Base-by-base conservation (phyloP, 2,329 filamentous ascomycete species). In the Paracoccidioides brasiliensis region DNA sequence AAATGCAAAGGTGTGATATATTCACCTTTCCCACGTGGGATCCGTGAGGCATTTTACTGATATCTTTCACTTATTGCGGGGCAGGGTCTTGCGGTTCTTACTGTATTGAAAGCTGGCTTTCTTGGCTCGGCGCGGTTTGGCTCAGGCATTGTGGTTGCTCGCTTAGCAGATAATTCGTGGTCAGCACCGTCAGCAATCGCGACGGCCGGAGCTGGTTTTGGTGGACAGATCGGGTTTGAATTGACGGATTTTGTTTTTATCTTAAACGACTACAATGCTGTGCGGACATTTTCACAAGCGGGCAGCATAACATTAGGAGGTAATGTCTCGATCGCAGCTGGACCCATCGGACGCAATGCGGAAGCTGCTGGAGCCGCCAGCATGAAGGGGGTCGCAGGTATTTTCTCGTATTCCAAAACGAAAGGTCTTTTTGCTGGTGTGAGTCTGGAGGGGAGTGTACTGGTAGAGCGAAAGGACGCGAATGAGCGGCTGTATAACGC, bases 381-480 rank as follows among this genome's bases (percentile, higher is more conserved):
- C 63, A 78, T 95, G 60, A 91, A 84, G 75, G 84, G 89, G 60
- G 86, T 97, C 7, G 87, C 90, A 0, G 93, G 88, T 54, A 85
- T 98, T 52, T 98, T 98, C 76, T 88, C 88, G 65, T 98, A 98
- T 78, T 93, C 86, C 69, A 97, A 96, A 75, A 98, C 93, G 10
- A 97, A 96, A 76, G 93, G 93, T 22, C 76, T 98, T 37, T 98
- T 98, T 64, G 93, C 93, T 4, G 93, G 93, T 67, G 90, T 98
- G 50, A 94, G 88, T 63, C 76, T 98, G 62, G 93, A 98, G 70
- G 93, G 93, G 28, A 91, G 86, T 59, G 90, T 88, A 54, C 85
- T 98, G 61, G 88, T 97, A 60, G 93, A 98, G 75, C 83, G 93
- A 60, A 86, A 90, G 73, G 93, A 98, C 72, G 93, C 93, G 63